Base-by-base conservation (phyloP, 345 rosid species). In the Gossypium anomalum region DNA sequence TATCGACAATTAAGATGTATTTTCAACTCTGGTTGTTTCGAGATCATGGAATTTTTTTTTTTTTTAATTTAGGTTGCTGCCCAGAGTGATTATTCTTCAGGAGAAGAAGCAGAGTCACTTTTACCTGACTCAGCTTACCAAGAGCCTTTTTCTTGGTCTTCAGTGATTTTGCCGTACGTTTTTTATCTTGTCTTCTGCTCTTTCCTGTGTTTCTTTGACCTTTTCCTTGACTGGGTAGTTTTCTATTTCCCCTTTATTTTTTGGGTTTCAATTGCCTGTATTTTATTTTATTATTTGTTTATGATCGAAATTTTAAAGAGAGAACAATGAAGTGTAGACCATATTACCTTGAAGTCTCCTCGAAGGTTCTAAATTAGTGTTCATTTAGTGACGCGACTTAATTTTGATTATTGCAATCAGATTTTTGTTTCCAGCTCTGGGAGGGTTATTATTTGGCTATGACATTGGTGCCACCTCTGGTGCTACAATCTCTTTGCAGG, bases 391-490 rank as follows among this genome's bases (percentile, higher is more conserved):
- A 67, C 43, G 25, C 44, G 41, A 5, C 73, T n/a, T 74, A 47
- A 69, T 12, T 49, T 75, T 59, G 22, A 67, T 17, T 81, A 57
- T 71, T 79, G 44, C 51, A 41, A 75, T 71, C 81, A 94, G 98
- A 85, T 92, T 94, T 84, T 25, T 92, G 75, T 94, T 92, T 80
- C 98, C 98, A 41, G 98, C 98, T 43, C 79, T 92, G 76, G 98
- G 96, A 72, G 98, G 97, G 44, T 76, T 94, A 64, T 87, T 92
- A 69, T 92, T 94, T 67, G 98, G 98, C 20, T 92, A 94, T 80
- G 98, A 94, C 83, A 94, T 94, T 78, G 98, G 98, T 67, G 98
- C 99, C 57, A 95, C 97, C 47, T 92, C 97, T 11, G 98, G 99
- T 64, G 98, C 98, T 71, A 72, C 98, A 38, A 64, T 95, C 83